Percentiles rank a stretch among this genome's conserved stretches.
Evolutionary conservation across 2,329 filamentous ascomycete species (phyloP).

Genomic region (Chaetomium olivaceum): DNA sequence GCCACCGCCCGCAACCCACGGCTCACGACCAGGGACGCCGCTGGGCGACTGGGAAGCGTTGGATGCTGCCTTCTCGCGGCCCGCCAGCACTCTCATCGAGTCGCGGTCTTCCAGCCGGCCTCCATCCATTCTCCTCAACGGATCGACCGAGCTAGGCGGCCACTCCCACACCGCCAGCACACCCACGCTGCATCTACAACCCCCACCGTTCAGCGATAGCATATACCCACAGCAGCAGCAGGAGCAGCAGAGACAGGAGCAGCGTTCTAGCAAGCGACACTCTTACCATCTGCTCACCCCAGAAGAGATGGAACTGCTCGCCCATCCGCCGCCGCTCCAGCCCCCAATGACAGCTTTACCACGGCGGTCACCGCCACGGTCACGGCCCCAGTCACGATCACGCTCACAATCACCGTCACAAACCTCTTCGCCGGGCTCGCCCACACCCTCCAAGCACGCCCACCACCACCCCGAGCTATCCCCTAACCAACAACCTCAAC

Average conservation of each 20-base stretch:
- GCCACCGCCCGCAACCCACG: not conserved
- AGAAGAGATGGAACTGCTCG: constrained; percentile 22
- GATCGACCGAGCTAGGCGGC: not conserved
- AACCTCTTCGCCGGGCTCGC: too few species aligned
- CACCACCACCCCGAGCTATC: not conserved
- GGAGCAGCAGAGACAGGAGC: not conserved
- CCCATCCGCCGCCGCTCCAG: constrained; percentile 6
- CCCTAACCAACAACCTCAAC: not conserved
- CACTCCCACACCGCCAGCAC: constrained; percentile 12
- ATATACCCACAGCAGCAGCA: not conserved
- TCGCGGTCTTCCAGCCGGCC: constrained; percentile 19
- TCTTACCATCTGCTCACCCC: constrained; percentile 19
- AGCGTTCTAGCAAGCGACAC: not conserved
- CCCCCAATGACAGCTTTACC: constrained; percentile 9
- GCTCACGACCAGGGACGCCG: constrained; percentile 16
- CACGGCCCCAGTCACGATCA: not conserved
- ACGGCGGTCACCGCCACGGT: not conserved
- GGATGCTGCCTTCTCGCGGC: constrained; percentile 8
- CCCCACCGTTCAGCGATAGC: not conserved
- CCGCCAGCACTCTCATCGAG: constrained; percentile 12
- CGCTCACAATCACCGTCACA: too few species aligned
- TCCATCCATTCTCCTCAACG: constrained; percentile 4
- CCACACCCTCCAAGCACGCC: not conserved
- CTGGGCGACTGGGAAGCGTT: not conserved
- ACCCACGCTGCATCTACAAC: constrained; percentile 13